These are phyloP conservation scores for Hypericum androsaemum DNA, from an alignment of 345 rosid species.

Conservation along the genomic window DNA sequence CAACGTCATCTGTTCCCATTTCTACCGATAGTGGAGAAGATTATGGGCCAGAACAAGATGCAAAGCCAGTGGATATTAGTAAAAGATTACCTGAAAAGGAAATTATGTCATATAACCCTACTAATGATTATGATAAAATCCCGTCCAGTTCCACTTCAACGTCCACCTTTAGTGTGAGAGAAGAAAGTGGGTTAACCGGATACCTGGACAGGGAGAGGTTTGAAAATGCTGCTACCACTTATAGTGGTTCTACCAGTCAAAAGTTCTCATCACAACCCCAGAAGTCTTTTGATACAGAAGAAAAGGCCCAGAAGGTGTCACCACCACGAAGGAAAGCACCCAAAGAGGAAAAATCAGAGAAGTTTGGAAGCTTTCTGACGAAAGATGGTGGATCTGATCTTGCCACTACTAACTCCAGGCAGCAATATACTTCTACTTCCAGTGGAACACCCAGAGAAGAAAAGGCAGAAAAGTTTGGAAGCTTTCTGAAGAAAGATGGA, in stretches of 20 bases:
- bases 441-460: too few relatives aligned
- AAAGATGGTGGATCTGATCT: slow-evolving; percentile 29
- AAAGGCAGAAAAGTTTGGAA: too few relatives aligned
- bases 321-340: slow-evolving; percentile 71
- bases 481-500: too few relatives aligned
- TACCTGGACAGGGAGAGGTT: slow-evolving; percentile 48
- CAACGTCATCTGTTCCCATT: slow-evolving; percentile 34
- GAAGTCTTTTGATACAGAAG: slow-evolving; percentile 49
- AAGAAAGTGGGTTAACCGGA: slow-evolving; percentile 41
- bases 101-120: slow-evolving; percentile 28
- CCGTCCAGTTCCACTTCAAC: slow-evolving; percentile 36
- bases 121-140: slow-evolving; percentile 40
- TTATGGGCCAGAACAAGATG: slow-evolving; percentile 47
- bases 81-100: slow-evolving; percentile 65
- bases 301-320: slow-evolving; percentile 69
- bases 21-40: slow-evolving; percentile 39
- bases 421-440: too few relatives aligned
- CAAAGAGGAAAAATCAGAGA: slow-evolving; percentile 66
- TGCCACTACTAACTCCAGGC: too few relatives aligned
- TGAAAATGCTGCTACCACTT: slow-evolving; percentile 32
- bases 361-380: slow-evolving; percentile 38
- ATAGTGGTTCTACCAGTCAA: slow-evolving; percentile 44
- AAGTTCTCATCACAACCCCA: slow-evolving; percentile 42
- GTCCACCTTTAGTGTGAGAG: slow-evolving; percentile 32
- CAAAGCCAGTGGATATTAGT: slow-evolving; percentile 37